Base-by-base conservation (phyloP, 2,329 filamentous ascomycete genomes). In the Lojkania enalia region DNA sequence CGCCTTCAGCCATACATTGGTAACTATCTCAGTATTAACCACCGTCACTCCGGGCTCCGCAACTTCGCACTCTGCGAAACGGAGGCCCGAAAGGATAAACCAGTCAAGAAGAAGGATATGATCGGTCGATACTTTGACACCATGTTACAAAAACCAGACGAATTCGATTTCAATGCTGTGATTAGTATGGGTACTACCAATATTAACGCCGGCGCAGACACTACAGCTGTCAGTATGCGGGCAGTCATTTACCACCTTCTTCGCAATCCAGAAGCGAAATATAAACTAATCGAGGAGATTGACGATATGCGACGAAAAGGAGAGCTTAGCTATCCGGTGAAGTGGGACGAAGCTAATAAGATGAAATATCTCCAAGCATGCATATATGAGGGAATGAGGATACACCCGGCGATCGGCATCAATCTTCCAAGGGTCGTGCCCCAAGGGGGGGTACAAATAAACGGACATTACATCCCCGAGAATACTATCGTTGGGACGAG, bases 121-220 rank as follows among this genome's bases (percentile, higher is more conserved):
- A 59, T 74, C 7, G 57, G 55, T 5, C 70, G 71, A 31, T 55
- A 73, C 4, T 57, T 69, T 29, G 58, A 61, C 2, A 63, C 67
- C 5, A 61, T 68, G 25, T 64, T 65, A 23, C 58, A 65, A 40
- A 70, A 71, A 37, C 66, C 70, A 0, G 31, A 52, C 11, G 58
- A 68, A 12, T 68, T 74, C 43, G 63, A 69, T 39, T 60, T 66
- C 35, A 62, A 60, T 9, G 66, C 58, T 40, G 50, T 75, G 3
- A 52, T 69, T 5, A 65, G 62, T 38, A 71, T 72, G 62, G 64
- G 64, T 1, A 64, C 66, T 2, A 50, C 36, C 2, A 58, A 58
- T 21, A 70, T 75, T 39, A 64, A 69, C 20, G 74, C 73, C 4
- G 73, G 72, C 9, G 66, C 64, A 7, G 74, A 77, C 40, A 76